These are phyloP conservation scores for Hirsutella minnesotensis DNA, from an alignment of 2,329 filamentous ascomycete species.

Conservation along the genomic window DNA sequence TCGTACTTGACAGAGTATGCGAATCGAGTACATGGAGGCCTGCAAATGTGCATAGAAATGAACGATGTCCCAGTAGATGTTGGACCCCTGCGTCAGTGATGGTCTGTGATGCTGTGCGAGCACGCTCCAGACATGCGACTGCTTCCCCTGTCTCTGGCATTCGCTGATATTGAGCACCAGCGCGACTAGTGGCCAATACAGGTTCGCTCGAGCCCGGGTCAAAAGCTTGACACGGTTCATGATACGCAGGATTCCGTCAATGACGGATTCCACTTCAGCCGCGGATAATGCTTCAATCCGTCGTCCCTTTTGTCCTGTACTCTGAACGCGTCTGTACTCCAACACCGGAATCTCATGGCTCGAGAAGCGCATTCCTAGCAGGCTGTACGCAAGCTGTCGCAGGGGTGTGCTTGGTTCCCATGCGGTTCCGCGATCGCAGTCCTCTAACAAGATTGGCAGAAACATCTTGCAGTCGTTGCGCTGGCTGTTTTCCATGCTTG, in stretches of 20 bases:
- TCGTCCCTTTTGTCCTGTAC: conserved; percentile 15
- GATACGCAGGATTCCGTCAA: conserved; percentile 10
- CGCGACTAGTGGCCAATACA: conserved; percentile 15
- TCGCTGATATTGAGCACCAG: conserved; percentile 16
- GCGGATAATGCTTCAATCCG: conserved; percentile 9
- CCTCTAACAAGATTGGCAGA: conserved; percentile 51
- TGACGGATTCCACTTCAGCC: conserved; percentile 2
- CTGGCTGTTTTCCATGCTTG: background rate
- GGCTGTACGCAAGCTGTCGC: conserved; percentile 42
- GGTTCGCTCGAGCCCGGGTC: background rate
- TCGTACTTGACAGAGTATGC: conserved; percentile 30
- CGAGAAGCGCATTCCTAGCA: conserved; percentile 20
- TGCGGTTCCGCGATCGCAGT: conserved; percentile 39
- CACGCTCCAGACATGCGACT: conserved; percentile 11
- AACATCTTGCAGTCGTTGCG: conserved; percentile 37
- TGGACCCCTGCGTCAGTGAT: background rate
- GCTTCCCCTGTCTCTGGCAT: conserved; percentile 16
- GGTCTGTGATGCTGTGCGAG: conserved; percentile 8
- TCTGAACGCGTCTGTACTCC: conserved; percentile 26
- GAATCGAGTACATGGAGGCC: conserved; percentile 48
- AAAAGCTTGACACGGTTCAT: conserved; percentile 7
- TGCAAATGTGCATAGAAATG: conserved; percentile 52
- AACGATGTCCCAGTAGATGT: conserved; percentile 40
- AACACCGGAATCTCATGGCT: conserved; percentile 11
- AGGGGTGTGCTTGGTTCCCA: conserved; percentile 42